Percentiles rank a stretch among this genome's conserved stretches.
These are phyloP conservation scores for Achlya hypogyna DNA, from an alignment of 352 stramenopile species.

Conservation along the genomic window DNA sequence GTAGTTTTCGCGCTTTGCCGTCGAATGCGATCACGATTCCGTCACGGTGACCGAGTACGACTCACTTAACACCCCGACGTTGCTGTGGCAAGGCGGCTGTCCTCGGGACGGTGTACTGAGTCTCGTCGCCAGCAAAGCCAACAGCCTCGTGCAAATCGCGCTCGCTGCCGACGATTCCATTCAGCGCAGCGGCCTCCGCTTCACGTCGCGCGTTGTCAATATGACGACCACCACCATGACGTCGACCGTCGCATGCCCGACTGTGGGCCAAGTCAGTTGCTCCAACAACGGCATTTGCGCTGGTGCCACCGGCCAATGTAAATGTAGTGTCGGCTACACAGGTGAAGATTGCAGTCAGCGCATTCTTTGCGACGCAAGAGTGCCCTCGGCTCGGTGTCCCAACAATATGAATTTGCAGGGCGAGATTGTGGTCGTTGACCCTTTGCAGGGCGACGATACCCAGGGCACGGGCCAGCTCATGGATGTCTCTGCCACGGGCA, in stretches of 20 bases:
- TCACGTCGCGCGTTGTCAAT: background rate
- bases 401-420: background rate
- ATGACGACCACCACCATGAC: background rate
- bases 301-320: background rate
- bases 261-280: background rate
- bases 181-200: background rate
- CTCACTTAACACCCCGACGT: background rate
- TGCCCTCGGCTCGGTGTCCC: background rate
- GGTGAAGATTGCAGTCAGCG: slow-evolving; percentile 16
- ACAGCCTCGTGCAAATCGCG: background rate
- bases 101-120: background rate
- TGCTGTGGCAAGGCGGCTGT: slow-evolving; percentile 6
- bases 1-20: slow-evolving; percentile 3
- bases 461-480: background rate
- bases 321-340: slow-evolving; percentile 11
- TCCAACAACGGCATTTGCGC: slow-evolving; percentile 7
- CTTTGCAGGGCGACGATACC: background rate
- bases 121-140: background rate
- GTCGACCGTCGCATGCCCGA: background rate
- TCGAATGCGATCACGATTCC: slow-evolving; percentile 12
- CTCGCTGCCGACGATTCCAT: background rate
- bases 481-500: background rate
- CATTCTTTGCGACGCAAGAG: background rate
- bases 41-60: background rate
- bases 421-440: background rate